phyloP scores from a whole-genome alignment of 139 green algal species.

The Chlorella sp. region DNA sequence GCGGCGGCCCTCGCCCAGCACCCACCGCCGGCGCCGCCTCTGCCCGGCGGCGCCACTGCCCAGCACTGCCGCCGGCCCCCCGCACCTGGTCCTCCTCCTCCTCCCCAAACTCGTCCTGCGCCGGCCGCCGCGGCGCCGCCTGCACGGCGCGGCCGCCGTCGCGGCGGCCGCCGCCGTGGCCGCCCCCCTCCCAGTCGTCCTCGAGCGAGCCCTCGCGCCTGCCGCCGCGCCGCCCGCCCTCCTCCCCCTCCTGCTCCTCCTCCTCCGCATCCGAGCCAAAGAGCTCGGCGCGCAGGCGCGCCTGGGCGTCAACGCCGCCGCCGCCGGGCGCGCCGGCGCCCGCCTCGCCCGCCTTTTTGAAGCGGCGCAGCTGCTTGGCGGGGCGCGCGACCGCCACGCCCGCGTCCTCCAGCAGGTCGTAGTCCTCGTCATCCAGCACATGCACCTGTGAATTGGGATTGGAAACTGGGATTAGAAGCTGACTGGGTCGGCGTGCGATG shows the following conservation, averaged over 20 bases:
- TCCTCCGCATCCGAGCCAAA: slow-evolving; percentile 74
- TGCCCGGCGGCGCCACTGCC: background rate
- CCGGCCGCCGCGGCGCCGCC: too few species aligned
- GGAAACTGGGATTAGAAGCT: too few species aligned
- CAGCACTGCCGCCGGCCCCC: background rate
- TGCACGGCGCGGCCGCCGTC: too few species aligned
- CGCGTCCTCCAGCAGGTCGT: slow-evolving; percentile 84
- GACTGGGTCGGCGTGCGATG: too few species aligned
- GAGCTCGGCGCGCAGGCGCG: slow-evolving; percentile 62
- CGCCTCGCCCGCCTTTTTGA: slow-evolving; percentile 63
- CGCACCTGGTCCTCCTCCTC: slow-evolving; percentile 42
- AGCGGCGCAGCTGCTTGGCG: slow-evolving; percentile 54
- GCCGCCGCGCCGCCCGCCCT: too few species aligned
- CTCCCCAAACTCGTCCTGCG: slow-evolving; percentile 81
- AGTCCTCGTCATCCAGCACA: slow-evolving; percentile 91
- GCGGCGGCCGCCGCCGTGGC: too few species aligned
- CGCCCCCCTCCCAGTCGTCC: too few species aligned
- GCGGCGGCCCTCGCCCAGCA: background rate
- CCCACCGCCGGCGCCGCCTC: background rate
- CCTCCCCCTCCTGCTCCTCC: slow-evolving; percentile 66
- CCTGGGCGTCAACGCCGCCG: slow-evolving; percentile 1
- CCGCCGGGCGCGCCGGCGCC: slow-evolving; percentile 5
- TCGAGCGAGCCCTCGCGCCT: too few species aligned
- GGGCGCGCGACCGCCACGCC: slow-evolving; percentile 47
- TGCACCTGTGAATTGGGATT: too few species aligned